Evolutionary conservation across 2,329 filamentous ascomycete species (phyloP).

Genomic region (Colletotrichum eleusines): DNA sequence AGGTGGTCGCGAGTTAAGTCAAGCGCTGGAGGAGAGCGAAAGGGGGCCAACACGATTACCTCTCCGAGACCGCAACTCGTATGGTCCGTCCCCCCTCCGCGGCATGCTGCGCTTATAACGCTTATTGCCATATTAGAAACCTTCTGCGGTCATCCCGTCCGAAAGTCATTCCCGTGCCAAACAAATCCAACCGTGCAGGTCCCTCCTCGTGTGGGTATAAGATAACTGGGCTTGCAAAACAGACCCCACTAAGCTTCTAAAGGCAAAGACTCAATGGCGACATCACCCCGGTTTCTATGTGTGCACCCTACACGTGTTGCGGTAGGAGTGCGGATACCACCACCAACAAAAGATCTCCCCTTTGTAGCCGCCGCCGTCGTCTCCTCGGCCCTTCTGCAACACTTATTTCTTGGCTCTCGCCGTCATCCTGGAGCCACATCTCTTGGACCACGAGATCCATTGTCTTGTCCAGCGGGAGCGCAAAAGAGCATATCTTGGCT

Average conservation of each 20-base stretch:
- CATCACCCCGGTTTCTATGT: conserved; percentile 44
- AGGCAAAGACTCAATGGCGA: conserved; percentile 46
- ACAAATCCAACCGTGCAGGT: conserved; percentile 8
- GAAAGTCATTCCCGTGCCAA: conserved; percentile 24
- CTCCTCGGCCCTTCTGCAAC: conserved; percentile 37
- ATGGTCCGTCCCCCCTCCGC: conserved; percentile 18
- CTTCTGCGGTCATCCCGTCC: background rate
- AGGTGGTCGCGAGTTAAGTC: background rate
- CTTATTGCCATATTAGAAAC: conserved; percentile 22
- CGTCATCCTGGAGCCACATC: conserved; percentile 41
- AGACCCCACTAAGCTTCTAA: conserved; percentile 41
- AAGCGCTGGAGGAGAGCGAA: background rate
- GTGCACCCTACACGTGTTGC: background rate
- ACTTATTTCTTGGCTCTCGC: conserved; percentile 35
- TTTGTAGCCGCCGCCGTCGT: conserved; percentile 16
- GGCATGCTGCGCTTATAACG: conserved; percentile 14
- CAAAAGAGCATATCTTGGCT: conserved; percentile 40
- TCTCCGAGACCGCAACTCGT: conserved; percentile 27
- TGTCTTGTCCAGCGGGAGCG: conserved; percentile 30
- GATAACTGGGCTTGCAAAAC: conserved; percentile 29
- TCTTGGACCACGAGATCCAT: conserved; percentile 41
- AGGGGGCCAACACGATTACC: conserved; percentile 19
- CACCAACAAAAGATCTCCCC: conserved; percentile 24
- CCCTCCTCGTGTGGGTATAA: conserved; percentile 24
- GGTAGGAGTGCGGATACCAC: conserved; percentile 34